A percentile compares a stretch with the other conserved stretches of the same genome.
Conservation (phyloP, 768 basidiomycete species). For the Hypholoma sublateritium region DNA sequence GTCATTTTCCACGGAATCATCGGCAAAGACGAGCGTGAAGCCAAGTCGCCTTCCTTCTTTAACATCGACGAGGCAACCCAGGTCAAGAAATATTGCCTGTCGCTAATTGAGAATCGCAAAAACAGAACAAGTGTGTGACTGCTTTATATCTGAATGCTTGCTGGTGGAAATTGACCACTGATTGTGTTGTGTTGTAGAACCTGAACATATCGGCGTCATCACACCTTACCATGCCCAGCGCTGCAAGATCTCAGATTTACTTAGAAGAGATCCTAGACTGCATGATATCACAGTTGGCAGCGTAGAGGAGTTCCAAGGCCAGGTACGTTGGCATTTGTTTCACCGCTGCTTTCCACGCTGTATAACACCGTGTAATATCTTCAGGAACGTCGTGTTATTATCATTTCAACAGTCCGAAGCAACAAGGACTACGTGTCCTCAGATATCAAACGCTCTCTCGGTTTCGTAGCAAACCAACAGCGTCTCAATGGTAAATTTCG, state of each 20-base stretch:
- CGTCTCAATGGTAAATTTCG: conserved; percentile 53
- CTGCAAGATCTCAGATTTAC: conserved; percentile 44
- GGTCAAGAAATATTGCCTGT: conserved; percentile 47
- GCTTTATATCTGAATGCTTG: background rate
- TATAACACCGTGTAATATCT: conserved; percentile 1
- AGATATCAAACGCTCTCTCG: conserved; percentile 54
- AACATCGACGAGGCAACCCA: conserved; percentile 53
- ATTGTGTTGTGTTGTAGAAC: conserved; percentile 14
- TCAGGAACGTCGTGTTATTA: conserved; percentile 57
- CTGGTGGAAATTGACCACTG: no score
- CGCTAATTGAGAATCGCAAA: conserved; percentile 34
- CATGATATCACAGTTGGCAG: conserved; percentile 58
- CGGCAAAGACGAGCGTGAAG: conserved; percentile 56
- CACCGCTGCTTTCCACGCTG: no score
- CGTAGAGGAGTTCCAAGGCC: conserved; percentile 72
- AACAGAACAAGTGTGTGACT: conserved; percentile 38
- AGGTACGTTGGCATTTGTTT: conserved; percentile 31
- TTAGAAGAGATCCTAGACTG: conserved; percentile 30
- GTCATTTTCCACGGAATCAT: conserved; percentile 55
- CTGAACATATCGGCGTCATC: conserved; percentile 62
- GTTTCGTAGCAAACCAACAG: conserved; percentile 55
- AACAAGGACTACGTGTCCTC: conserved; percentile 47
- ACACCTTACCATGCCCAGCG: conserved; percentile 67
- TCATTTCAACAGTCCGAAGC: conserved; percentile 60
- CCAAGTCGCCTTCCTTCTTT: conserved; percentile 62